phyloP scores from a whole-genome alignment of 371 early-diverging fungal species.

The Syncephalastrum sp. region DNA sequence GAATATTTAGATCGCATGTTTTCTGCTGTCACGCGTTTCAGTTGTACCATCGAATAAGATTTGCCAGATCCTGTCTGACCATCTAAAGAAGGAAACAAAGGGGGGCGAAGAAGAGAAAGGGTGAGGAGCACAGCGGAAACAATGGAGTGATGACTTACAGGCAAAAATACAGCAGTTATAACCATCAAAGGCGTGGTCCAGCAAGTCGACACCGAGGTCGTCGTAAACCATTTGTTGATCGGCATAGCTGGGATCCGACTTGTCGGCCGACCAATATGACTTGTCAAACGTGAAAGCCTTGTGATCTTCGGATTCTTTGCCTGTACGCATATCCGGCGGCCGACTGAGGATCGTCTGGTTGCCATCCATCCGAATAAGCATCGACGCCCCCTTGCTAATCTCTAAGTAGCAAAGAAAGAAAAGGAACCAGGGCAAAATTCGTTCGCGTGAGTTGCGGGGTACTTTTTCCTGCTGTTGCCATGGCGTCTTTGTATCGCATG shows the following conservation, averaged over 20 bases:
- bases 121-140: no score
- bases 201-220: conserved; percentile 72
- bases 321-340: conserved; percentile 43
- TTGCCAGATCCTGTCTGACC: conserved; percentile 89
- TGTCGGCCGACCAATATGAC: conserved; percentile 82
- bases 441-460: conserved; percentile 2
- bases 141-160: conserved; percentile 43
- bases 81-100: conserved; percentile 41
- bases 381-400: conserved; percentile 58
- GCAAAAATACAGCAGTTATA: conserved; percentile 91
- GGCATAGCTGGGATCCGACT: conserved; percentile 66
- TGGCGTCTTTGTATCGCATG: conserved; percentile 2
- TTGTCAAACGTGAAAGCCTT: conserved; percentile 84
- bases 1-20: not conserved
- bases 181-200: conserved; percentile 88
- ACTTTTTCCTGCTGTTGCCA: not conserved
- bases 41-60: conserved; percentile 72
- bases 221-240: conserved; percentile 76
- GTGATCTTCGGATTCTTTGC: conserved; percentile 42
- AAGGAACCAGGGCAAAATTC: not conserved
- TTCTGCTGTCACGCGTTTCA: not conserved
- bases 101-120: no score
- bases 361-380: conserved; percentile 70
- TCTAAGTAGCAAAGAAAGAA: conserved; percentile 35
- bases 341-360: conserved; percentile 66